phyloP scores from a whole-genome alignment of 108 stramenopile species.

The Asterionellopsis glacialis region DNA sequence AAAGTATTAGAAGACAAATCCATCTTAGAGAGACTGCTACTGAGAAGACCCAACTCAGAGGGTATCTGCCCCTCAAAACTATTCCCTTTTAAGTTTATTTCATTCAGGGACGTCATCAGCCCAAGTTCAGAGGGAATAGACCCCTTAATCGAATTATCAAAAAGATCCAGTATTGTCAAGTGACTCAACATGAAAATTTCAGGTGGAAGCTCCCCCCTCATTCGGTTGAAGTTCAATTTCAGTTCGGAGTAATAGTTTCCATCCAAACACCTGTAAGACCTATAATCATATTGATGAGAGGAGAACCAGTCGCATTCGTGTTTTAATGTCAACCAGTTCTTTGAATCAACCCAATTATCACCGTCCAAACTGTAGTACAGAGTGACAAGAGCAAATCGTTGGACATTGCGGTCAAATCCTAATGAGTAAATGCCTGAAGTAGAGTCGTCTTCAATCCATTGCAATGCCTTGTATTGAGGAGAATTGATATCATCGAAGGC shows the following conservation, averaged over 20 bases:
- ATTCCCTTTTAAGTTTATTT: no score
- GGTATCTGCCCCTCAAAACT: no score
- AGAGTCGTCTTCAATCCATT: no score
- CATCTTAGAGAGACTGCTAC: no score
- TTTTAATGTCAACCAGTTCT: conserved; percentile 15
- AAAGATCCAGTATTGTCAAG: neutral
- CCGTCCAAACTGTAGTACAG: conserved; percentile 41
- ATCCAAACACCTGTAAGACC: no score
- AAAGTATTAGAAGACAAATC: no score
- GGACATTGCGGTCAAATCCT: neutral
- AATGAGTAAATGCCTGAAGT: no score
- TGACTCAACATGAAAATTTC: neutral
- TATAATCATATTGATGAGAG: no score
- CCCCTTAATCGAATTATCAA: neutral
- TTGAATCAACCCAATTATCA: conserved; percentile 21
- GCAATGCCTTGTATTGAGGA: no score
- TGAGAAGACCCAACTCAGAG: no score
- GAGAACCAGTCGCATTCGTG: conserved; percentile 46
- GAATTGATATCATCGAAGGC: no score
- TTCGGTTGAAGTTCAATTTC: conserved; percentile 1
- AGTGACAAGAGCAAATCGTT: conserved; percentile 51
- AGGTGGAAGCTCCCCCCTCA: neutral
- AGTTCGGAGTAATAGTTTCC: neutral
- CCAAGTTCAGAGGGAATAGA: neutral
- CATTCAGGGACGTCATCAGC: no score